Conservation (phyloP, 2,329 filamentous ascomycete genomes). For the Monascus ruber region DNA sequence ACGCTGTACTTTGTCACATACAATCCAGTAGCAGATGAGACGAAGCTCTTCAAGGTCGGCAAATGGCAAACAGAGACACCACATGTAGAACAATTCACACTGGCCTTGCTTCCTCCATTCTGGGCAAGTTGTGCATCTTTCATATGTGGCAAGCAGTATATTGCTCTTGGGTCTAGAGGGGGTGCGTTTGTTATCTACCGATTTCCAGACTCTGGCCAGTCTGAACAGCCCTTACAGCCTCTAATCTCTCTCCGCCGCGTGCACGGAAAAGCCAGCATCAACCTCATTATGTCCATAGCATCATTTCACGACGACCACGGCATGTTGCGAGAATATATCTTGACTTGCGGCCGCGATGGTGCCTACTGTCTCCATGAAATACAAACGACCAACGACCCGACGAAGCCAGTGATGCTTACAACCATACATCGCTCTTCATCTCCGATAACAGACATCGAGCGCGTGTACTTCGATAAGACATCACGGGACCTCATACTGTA, state of each 20-base stretch:
- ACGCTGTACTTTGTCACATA: slow-evolving; percentile 15
- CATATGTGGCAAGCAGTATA: slow-evolving; percentile 17
- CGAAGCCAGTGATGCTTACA: slow-evolving; percentile 26
- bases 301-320: slow-evolving; percentile 4
- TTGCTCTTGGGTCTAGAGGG: slow-evolving; percentile 46
- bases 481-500: slow-evolving; percentile 55
- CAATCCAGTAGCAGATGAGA: slow-evolving; percentile 14
- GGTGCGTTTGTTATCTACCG: slow-evolving; percentile 43
- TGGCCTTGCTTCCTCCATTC: slow-evolving; percentile 34
- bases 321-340: slow-evolving; percentile 32
- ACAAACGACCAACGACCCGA: slow-evolving; percentile 2
- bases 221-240: slow-evolving; percentile 10
- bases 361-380: slow-evolving; percentile 54
- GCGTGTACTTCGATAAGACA: slow-evolving; percentile 47
- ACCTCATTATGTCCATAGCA: slow-evolving; percentile 40
- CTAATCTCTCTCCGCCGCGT: slow-evolving; percentile 16
- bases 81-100: slow-evolving; percentile 28
- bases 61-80: slow-evolving; percentile 5
- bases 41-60: slow-evolving; percentile 17
- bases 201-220: slow-evolving; percentile 7
- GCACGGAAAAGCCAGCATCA: slow-evolving; percentile 55
- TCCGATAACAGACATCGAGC: slow-evolving; percentile 66
- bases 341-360: slow-evolving; percentile 68
- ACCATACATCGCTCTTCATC: slow-evolving; percentile 58
- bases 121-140: slow-evolving; percentile 41